phyloP scores from a whole-genome alignment of 805 yeast genomes.

The Sporopachydermia lactativora region DNA sequence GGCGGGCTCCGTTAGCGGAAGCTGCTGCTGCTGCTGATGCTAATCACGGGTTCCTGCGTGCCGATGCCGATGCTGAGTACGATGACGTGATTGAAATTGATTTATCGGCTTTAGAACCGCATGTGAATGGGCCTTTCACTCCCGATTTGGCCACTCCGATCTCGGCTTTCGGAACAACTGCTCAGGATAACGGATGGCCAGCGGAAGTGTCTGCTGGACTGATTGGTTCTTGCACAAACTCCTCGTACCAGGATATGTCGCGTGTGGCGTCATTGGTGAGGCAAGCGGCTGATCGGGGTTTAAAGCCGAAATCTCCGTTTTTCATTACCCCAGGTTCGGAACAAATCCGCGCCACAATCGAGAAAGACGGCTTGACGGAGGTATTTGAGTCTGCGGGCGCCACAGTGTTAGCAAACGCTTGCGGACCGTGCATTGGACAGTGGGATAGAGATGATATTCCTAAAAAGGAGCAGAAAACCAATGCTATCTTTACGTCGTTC shows the following conservation, averaged over 20 bases:
- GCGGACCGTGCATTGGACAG: constrained; percentile 99
- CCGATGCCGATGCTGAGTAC: constrained; percentile 83
- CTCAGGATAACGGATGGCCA: constrained; percentile 76
- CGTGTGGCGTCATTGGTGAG: constrained; percentile 83
- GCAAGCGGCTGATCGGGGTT: constrained; percentile 78
- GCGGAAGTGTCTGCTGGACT: constrained; percentile 76
- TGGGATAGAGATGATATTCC: constrained; percentile 88
- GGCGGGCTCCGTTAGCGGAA: constrained; percentile 69
- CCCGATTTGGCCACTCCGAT: constrained; percentile 95
- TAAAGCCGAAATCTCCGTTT: constrained; percentile 82
- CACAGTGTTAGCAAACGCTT: constrained; percentile 86
- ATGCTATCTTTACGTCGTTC: constrained; percentile 92
- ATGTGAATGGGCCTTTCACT: constrained; percentile 95
- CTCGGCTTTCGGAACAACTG: constrained; percentile 62
- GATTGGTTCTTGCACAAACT: constrained; percentile 97
- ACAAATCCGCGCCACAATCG: constrained; percentile 93
- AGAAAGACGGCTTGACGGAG: constrained; percentile 81
- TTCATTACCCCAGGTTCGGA: constrained; percentile 98
- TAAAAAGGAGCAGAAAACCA: constrained; percentile 48
- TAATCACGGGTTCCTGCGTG: constrained; percentile 48
- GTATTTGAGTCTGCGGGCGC: constrained; percentile 83
- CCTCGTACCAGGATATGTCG: constrained; percentile 96
- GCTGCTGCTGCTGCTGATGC: constrained; percentile 51
- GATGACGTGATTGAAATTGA: constrained; percentile 88
- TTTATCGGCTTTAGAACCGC: constrained; percentile 79